These are phyloP conservation scores for Medakamo hakoo DNA, from an alignment of 139 green algal genomes.

Conservation along the genomic window DNA sequence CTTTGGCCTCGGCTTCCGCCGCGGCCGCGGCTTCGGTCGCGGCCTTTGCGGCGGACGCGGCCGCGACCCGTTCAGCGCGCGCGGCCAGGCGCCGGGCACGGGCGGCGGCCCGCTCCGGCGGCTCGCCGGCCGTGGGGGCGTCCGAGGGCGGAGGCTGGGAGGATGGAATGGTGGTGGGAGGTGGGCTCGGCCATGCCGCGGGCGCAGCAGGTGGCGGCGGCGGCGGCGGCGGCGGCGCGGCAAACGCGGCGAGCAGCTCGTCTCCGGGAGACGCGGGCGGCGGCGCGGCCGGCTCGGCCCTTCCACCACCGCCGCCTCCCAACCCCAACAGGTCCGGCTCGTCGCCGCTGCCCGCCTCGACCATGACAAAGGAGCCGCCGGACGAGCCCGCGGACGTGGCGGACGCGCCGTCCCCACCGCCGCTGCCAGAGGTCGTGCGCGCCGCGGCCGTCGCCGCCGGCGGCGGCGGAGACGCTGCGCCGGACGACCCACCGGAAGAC, in stretches of 20 bases:
- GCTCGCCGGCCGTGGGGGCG: conserved; percentile 10
- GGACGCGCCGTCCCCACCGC: background rate
- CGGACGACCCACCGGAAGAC: background rate
- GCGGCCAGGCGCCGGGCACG: conserved; percentile 15
- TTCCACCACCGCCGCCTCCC: too few species aligned
- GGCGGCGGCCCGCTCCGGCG: conserved; percentile 14
- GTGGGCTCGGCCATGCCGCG: background rate
- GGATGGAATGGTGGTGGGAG: background rate
- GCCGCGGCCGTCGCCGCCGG: background rate
- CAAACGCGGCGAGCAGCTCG: background rate
- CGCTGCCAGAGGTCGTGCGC: background rate
- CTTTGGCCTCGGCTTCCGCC: conserved; percentile 16
- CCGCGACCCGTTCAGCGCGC: conserved; percentile 22
- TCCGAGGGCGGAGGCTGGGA: background rate
- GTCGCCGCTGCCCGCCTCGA: too few species aligned
- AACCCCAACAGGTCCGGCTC: too few species aligned
- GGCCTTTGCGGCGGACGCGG: conserved; percentile 22
- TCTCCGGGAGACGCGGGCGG: background rate
- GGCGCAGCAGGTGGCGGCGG: too few species aligned
- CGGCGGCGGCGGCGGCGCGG: too few species aligned
- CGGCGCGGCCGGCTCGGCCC: too few species aligned
- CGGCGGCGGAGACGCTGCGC: background rate
- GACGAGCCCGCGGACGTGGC: background rate
- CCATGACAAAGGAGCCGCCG: too few species aligned
- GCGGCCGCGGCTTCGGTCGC: conserved; percentile 34